Evolutionary conservation across 176 grass and related monocot genomes (phyloP), one percentile per base, ranked within the genome.

Genomic region (Alopecurus myosuroides): DNA sequence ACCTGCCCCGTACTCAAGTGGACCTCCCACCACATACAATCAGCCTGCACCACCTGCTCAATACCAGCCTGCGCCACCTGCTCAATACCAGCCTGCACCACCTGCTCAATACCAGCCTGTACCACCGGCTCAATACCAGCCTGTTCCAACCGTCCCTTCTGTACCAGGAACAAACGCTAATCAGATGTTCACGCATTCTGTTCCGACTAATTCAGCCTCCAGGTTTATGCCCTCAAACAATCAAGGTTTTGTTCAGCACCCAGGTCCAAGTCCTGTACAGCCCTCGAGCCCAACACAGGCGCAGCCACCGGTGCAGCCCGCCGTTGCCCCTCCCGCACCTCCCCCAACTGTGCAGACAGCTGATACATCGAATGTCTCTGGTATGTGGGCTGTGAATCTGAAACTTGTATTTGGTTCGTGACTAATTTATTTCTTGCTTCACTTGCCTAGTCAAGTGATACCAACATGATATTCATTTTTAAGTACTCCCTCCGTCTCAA

Each of bases 331-430:
- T 77, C 79, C 89, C 77, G 91, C 91, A 77, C 97, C 94, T 81
- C 81, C 96, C 64, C 84, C 84, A 25, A 99, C 97, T 39, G 88
- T 99, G 57, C 91, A 92, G 83, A 94, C 97, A 74, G 97, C 80
- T 76, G 94, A 99, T 91, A 99, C 91, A 42, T 94, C 92, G n/a
- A 99, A 94, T 58, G 94, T 96, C 34, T 92, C 94, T 82, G 97
- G 97, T 99, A 92, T 45, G 78, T 89, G 19, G 11, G 76, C 18
- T 66, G 68, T 41, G 39, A 14, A 76, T 55, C 17, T 31, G 74
- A 31, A 33, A 29, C 37, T 80, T 80, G 35, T 19, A 60, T 39
- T 22, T 67, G 3, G 64, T 79, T 42, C 83, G 55, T n/a, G 11
- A 82, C 17, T 69, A 56, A n/a, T 68, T 35, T 3, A 64, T 36